Base-by-base conservation (phyloP, 2,329 filamentous ascomycete genomes). In the Colletotrichum lentis region DNA sequence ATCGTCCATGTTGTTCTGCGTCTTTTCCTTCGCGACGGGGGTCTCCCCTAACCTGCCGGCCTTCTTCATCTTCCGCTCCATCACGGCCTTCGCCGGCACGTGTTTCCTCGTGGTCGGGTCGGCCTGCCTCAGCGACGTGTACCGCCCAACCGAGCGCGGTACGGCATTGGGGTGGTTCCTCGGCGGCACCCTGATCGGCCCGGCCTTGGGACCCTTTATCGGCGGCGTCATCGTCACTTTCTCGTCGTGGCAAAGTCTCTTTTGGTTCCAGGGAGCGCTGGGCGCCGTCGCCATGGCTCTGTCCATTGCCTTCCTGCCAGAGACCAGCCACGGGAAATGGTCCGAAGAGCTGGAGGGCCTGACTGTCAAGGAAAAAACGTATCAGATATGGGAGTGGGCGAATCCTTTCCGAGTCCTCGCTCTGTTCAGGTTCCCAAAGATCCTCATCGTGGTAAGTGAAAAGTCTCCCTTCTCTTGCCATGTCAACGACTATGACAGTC, bases 141-240 rank as follows among this genome's bases (percentile, higher is more conserved):
- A 86, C 69, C 83, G 85, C 0, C 86, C 85, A 2, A 86, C 87
- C 0, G 86, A 90, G 70, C 84, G 90, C 37, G 90, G 86, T 10
- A 91, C 89, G 3, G 89, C 88, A 0, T 80, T 91, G 62, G 85
- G 87, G 3, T 91, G 88, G 87, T 90, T 91, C 73, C 76, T 91
- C 22, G 85, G 82, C 0, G 89, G 90, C 0, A 90, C 88, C 0
- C 80, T 92, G 0, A 85, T 91, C 57, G 89, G 89, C 0, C 89
- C 90, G 6, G 87, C 85, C 2, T 78, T 89, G 66, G 88, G 89
- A 0, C 84, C 85, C 0, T 88, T 91, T 71, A 80, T 92, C 8
- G 85, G 90, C 69, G 90, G 90, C 35, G 87, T 91, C 31, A 90
- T 92, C 59, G 88, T 91, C 31, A 92, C 89, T 0, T 91, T 86